Evolutionary conservation across 441 rosid genomes (phyloP).

Genomic region (Bocquillonia castaneifolia): DNA sequence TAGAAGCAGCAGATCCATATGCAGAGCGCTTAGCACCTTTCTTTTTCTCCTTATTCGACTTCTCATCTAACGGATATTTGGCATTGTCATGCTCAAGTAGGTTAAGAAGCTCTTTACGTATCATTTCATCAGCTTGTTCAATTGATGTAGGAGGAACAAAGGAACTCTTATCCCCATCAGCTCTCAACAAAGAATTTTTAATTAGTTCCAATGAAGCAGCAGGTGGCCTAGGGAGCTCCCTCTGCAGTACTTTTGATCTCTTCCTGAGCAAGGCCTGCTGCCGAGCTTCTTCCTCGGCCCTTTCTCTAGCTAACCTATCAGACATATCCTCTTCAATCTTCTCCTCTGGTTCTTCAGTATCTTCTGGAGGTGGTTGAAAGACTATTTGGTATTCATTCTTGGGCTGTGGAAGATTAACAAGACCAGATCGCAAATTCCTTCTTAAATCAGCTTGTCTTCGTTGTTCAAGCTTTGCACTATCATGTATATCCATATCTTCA

Average conservation of each 20-base stretch:
- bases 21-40: constrained; percentile 63
- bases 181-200: constrained; percentile 67
- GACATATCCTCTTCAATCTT: constrained; percentile 99
- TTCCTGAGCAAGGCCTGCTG: constrained; percentile 81
- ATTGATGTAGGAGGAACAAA: constrained; percentile 82
- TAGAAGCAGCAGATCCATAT: constrained; percentile 43
- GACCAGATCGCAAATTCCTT: constrained; percentile 70
- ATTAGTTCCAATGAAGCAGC: constrained; percentile 80
- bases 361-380: constrained; percentile 74
- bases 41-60: constrained; percentile 63
- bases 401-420: constrained; percentile 81
- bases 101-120: constrained; percentile 66
- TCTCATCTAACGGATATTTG: constrained; percentile 90
- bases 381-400: constrained; percentile 90
- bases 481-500: constrained; percentile 80
- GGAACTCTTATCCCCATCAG: constrained; percentile 89
- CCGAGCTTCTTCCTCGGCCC: constrained; percentile 90
- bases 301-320: constrained; percentile 79
- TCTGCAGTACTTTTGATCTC: constrained; percentile 95
- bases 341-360: constrained; percentile 76
- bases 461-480: constrained; percentile 69
- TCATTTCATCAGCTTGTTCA: constrained; percentile 91
- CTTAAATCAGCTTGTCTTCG: constrained; percentile 73
- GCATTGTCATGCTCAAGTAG: constrained; percentile 93
- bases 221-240: constrained; percentile 95